Evolutionary conservation across 331 rosid species (phyloP).

Genomic region (Rhamnella rubrinervis): DNA sequence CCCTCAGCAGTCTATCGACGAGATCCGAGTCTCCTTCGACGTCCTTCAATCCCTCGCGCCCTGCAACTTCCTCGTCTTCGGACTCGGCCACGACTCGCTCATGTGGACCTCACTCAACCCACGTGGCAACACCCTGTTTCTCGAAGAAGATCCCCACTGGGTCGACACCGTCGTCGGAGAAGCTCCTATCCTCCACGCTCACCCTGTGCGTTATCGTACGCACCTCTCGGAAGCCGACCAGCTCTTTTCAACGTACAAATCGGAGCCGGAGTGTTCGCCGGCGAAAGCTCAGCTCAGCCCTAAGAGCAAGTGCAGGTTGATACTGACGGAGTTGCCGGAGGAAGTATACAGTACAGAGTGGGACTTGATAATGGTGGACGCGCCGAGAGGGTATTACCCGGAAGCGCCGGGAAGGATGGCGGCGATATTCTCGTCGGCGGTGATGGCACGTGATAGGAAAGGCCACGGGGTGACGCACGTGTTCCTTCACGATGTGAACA

Average conservation of each 20-base stretch:
- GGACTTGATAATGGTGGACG: slow-evolving; percentile 93
- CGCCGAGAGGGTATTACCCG: slow-evolving; percentile 75
- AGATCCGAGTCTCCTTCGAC: slow-evolving; percentile 62
- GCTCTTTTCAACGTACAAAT: slow-evolving; percentile 38
- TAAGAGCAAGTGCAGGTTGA: slow-evolving; percentile 57
- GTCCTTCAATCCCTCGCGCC: slow-evolving; percentile 57
- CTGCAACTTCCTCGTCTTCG: slow-evolving; percentile 77
- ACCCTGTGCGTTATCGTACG: slow-evolving; percentile 58
- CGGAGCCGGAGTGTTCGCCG: slow-evolving; percentile 53
- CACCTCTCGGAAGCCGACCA: slow-evolving; percentile 59
- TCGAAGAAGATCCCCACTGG: slow-evolving; percentile 92
- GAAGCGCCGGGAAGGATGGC: slow-evolving; percentile 94
- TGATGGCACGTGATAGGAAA: slow-evolving; percentile 69
- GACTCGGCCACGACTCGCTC: slow-evolving; percentile 86
- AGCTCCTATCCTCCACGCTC: slow-evolving; percentile 60
- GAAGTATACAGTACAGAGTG: slow-evolving; percentile 76
- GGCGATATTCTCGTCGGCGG: slow-evolving; percentile 81
- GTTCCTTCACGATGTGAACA: slow-evolving; percentile 76
- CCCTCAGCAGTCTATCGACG: slow-evolving; percentile 71
- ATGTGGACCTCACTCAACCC: slow-evolving; percentile 94
- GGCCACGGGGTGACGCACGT: slow-evolving; percentile 77
- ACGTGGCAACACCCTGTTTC: slow-evolving; percentile 69
- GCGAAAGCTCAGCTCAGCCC: slow-evolving; percentile 44
- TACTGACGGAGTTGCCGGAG: slow-evolving; percentile 58
- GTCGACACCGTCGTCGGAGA: slow-evolving; percentile 58